These are phyloP conservation scores for Nicotiana knightiana DNA, from an alignment of 257 asterid species.

Conservation along the genomic window DNA sequence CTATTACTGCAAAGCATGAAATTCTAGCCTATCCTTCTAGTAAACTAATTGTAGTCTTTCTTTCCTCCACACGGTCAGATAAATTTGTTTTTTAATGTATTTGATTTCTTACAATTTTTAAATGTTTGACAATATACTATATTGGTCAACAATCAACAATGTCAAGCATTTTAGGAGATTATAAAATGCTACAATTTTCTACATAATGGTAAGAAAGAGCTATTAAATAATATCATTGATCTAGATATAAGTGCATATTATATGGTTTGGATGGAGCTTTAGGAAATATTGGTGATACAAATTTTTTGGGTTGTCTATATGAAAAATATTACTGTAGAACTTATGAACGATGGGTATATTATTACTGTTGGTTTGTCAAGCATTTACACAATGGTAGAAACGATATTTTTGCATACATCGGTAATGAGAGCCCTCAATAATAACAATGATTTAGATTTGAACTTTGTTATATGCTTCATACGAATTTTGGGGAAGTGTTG, in stretches of 20 bases:
- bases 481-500: not conserved
- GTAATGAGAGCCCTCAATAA: not conserved
- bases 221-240: not conserved
- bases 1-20: not conserved
- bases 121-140: not conserved
- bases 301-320: not conserved
- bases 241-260: not conserved
- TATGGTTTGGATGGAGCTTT: not conserved
- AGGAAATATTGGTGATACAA: not conserved
- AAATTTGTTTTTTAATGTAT: not conserved
- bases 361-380: not conserved
- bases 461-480: not conserved
- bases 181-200: not conserved
- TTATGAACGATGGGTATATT: not conserved
- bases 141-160: not conserved
- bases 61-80: not conserved
- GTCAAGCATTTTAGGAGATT: not conserved
- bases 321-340: not conserved
- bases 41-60: not conserved
- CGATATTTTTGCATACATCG: not conserved
- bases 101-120: not conserved
- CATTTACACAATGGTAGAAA: not conserved
- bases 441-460: not conserved
- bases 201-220: not conserved
- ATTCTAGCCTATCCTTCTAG: not conserved